Conservation (phyloP, 2,329 filamentous ascomycete genomes). For the Ophiocordyceps australis region DNA sequence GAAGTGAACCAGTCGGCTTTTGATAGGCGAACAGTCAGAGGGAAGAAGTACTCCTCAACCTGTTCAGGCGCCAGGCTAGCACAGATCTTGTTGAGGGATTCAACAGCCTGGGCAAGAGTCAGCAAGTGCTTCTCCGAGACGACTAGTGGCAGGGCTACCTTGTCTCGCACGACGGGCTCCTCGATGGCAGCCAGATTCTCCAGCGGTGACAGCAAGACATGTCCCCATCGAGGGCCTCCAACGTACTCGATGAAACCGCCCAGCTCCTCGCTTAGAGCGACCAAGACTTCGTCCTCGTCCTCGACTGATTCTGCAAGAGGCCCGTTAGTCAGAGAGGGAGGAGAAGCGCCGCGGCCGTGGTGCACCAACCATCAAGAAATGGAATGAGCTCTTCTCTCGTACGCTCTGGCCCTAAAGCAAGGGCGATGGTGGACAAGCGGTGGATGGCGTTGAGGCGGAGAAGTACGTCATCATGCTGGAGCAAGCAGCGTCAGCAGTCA, state of each 20-base stretch:
- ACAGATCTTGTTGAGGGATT: slow-evolving; percentile 99
- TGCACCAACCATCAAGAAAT: slow-evolving; percentile 86
- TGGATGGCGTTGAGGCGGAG: slow-evolving; percentile 97
- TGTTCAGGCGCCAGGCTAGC: slow-evolving; percentile 76
- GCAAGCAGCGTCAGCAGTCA: slow-evolving; percentile 7
- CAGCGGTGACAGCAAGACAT: slow-evolving; percentile 88
- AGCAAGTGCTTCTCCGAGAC: slow-evolving; percentile 1
- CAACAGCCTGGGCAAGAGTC: slow-evolving; percentile 55
- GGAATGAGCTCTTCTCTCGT: slow-evolving; percentile 97
- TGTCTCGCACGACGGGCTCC: slow-evolving; percentile 92
- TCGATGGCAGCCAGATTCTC: slow-evolving; percentile 98
- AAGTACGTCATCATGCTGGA: slow-evolving; percentile 91
- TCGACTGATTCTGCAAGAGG: slow-evolving; percentile 71
- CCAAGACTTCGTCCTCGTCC: slow-evolving; percentile 96
- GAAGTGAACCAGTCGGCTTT: slow-evolving; percentile 99
- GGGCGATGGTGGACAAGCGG: slow-evolving; percentile 91
- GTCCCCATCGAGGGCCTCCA: slow-evolving; percentile 79
- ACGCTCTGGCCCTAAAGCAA: slow-evolving; percentile 86
- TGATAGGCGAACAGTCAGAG: slow-evolving; percentile 82
- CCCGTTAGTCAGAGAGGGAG: slow-evolving; percentile 2
- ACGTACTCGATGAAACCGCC: slow-evolving; percentile 96
- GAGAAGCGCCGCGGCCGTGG: too few relatives aligned
- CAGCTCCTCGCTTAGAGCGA: slow-evolving; percentile 90
- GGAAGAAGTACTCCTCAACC: slow-evolving; percentile 94
- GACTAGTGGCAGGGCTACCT: slow-evolving; percentile 38